Base-by-base conservation (phyloP, 352 stramenopile genomes). In the Globisporangium nodosum region DNA sequence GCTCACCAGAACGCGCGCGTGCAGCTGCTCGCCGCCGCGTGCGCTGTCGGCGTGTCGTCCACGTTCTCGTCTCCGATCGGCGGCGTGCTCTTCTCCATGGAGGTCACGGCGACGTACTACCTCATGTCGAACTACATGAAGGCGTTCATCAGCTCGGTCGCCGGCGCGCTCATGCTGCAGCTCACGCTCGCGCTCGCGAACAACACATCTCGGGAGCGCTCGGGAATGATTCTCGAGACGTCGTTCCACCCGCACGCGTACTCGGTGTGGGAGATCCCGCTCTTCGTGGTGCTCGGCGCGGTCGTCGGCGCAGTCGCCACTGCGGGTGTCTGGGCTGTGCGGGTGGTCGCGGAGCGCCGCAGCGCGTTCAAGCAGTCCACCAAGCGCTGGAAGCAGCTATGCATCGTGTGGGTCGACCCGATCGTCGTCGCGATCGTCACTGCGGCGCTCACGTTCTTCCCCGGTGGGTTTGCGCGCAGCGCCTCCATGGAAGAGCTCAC, bases 51-150 rank as follows among this genome's bases (percentile, higher is more conserved):
- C 24, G 91, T 98, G 16, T 87, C 92, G 24, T 94, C 90, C 20
- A 88, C 92, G 2, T 98, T 98, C 71, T 96, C 90, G 4, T 92
- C 94, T 0, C 90, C 94, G 11, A 97, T 98, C 27, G 94, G 94
- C 18, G 94, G 92, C 12, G 95, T 98, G 16, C 72, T 98, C 27
- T 98, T 98, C 70, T 96, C 82, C 0, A 96, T 98, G 65, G 94
- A 98, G 57, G 92, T 98, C 33, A 94, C 85, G 0, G 76, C 84
- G 18, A 94, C 87, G 9, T 96, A 93, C 66, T 94, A 93, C 55
- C 69, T 94, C 59, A 90, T 92, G 60, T 91, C 81, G 56, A 95
- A 95, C 71, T 96, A 96, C 72, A 91, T 90, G 63, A 92, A 92
- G 67, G 82, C 80, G 4, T 96, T 96, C 62, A 83, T 96, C 56